Evolutionary conservation across 1,284 basidiomycete genomes (phyloP).

Genomic region (Afroboletus lepidellus): DNA sequence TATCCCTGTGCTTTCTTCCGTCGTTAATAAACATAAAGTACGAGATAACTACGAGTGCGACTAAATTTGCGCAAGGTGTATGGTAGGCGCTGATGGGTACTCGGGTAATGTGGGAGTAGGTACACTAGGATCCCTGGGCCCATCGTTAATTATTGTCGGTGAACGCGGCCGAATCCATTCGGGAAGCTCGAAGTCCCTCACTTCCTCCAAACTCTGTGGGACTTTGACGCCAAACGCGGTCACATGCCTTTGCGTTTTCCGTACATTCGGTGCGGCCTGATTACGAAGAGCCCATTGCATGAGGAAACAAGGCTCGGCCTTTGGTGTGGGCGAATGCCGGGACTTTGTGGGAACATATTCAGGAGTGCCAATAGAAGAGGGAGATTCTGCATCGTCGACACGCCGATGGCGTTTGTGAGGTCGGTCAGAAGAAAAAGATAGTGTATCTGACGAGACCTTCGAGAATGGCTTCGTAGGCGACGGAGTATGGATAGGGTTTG

Average conservation of each 20-base stretch:
- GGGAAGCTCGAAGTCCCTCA: constrained; percentile 49
- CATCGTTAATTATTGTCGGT: constrained; percentile 17
- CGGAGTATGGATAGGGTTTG: constrained; percentile 8
- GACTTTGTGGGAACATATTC: constrained; percentile 19
- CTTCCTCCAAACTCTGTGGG: constrained; percentile 44
- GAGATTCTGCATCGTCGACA: constrained; percentile 24
- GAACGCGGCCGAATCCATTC: constrained; percentile 38
- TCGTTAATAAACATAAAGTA: constrained; percentile 36
- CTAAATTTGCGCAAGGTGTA: constrained; percentile 10
- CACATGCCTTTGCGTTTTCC: constrained; percentile 52
- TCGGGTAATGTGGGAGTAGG: constrained; percentile 7
- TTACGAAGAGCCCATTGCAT: constrained; percentile 52
- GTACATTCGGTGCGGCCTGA: constrained; percentile 41
- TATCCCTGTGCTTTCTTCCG: background rate
- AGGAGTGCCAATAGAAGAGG: constrained; percentile 18
- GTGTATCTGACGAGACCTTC: constrained; percentile 32
- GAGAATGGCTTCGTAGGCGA: constrained; percentile 32
- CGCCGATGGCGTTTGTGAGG: constrained; percentile 30
- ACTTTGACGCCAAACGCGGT: constrained; percentile 57
- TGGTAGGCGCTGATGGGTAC: constrained; percentile 11
- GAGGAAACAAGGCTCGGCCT: constrained; percentile 37
- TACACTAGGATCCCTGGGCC: constrained; percentile 2
- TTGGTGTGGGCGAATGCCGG: constrained; percentile 17
- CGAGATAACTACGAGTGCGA: constrained; percentile 15
- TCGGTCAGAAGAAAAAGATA: constrained; percentile 28